A percentile compares a stretch with the other conserved stretches of the same genome.
Conservation (phyloP, 306 rosid genomes). For the Glycine soja region DNA sequence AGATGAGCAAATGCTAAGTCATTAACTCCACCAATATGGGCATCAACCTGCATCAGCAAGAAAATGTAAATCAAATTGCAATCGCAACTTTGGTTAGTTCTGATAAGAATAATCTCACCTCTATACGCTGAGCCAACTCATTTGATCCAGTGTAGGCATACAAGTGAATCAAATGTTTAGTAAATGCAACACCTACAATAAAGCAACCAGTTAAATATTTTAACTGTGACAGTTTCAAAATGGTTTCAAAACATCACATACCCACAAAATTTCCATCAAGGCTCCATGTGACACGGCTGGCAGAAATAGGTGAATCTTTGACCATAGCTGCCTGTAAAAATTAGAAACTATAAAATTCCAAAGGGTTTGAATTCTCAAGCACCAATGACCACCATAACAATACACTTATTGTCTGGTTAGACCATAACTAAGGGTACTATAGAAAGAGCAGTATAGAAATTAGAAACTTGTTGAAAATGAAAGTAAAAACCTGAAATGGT, state of each 20-base stretch:
- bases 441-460: slow-evolving; percentile 31
- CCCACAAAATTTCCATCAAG: slow-evolving; percentile 88
- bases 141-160: slow-evolving; percentile 70
- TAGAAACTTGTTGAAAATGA: slow-evolving; percentile 15
- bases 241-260: slow-evolving; percentile 54
- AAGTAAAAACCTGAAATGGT: slow-evolving; percentile 73
- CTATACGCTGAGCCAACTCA: slow-evolving; percentile 70
- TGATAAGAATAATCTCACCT: slow-evolving; percentile 62
- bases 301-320: slow-evolving; percentile 70
- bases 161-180: slow-evolving; percentile 84
- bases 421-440: slow-evolving; percentile 7
- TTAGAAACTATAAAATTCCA: slow-evolving; percentile 52
- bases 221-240: slow-evolving; percentile 33
- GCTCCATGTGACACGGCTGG: slow-evolving; percentile 88
- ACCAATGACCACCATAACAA: slow-evolving; percentile 35
- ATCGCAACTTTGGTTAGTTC: slow-evolving; percentile 40
- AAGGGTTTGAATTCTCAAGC: slow-evolving; percentile 39
- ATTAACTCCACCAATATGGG: slow-evolving; percentile 86
- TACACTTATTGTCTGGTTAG: slow-evolving; percentile 14
- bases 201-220: slow-evolving; percentile 48
- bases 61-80: slow-evolving; percentile 44
- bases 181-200: slow-evolving; percentile 82
- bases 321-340: slow-evolving; percentile 65
- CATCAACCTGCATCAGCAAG: slow-evolving; percentile 68
- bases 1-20: slow-evolving; percentile 95